Evolutionary conservation across 2,329 filamentous ascomycete genomes (phyloP).

Genomic region (Alternaria alternata): DNA sequence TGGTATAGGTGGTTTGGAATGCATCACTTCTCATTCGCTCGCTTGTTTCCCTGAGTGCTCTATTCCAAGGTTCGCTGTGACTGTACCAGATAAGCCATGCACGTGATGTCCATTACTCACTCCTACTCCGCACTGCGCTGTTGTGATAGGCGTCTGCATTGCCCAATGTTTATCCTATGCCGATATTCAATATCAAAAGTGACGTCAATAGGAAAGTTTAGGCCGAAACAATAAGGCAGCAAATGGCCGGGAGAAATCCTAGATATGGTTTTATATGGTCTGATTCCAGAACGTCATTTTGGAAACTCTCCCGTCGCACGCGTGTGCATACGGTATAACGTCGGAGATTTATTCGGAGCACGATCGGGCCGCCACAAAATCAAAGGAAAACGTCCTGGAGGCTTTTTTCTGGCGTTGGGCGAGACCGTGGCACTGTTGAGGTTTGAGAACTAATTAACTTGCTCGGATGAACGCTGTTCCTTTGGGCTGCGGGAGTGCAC

Average conservation of each 20-base stretch:
- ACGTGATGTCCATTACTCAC: background rate
- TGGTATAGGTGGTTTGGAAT: background rate
- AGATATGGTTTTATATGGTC: background rate
- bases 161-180: background rate
- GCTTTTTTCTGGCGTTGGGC: slow-evolving; percentile 6
- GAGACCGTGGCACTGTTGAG: background rate
- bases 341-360: slow-evolving; percentile 14
- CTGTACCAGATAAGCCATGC: background rate
- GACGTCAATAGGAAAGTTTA: background rate
- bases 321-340: slow-evolving; percentile 9
- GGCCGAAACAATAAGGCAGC: slow-evolving; percentile 1
- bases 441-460: background rate
- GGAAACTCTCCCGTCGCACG: slow-evolving; percentile 2
- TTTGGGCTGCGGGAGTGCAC: background rate
- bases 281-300: slow-evolving; percentile 1
- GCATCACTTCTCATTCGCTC: background rate
- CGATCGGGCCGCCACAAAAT: background rate
- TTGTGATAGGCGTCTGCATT: background rate
- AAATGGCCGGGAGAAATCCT: background rate
- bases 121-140: background rate
- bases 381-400: background rate
- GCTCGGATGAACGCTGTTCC: background rate
- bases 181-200: background rate
- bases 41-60: background rate
- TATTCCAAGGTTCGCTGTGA: background rate